Evolutionary conservation across 2,329 filamentous ascomycete species (phyloP).

Genomic region (Leptodontidium sp.): DNA sequence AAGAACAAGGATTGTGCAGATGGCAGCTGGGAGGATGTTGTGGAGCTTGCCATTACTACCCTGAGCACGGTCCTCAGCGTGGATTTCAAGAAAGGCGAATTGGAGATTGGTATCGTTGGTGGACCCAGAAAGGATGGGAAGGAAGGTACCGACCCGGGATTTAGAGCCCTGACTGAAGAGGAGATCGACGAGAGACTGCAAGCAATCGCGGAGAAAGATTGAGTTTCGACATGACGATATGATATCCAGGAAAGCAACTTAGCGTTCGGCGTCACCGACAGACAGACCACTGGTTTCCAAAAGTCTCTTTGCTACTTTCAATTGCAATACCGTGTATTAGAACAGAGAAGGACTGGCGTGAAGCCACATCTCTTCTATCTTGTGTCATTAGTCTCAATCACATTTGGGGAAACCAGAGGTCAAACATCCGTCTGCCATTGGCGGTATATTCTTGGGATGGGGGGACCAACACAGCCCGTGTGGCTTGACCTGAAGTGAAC

Average conservation of each 20-base stretch:
- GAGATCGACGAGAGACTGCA: conserved; percentile 99
- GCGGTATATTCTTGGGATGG: conserved; percentile 24
- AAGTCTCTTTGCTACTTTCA: conserved; percentile 25
- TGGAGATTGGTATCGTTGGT: conserved; percentile 97
- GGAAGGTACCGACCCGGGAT: conserved; percentile 80
- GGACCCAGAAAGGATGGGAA: conserved; percentile 83
- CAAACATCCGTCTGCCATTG: conserved; percentile 28
- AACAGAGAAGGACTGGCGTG: conserved; percentile 32
- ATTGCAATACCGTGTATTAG: conserved; percentile 38
- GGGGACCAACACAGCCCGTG: conserved; percentile 36
- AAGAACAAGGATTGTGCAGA: conserved; percentile 98
- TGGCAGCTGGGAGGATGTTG: conserved; percentile 95
- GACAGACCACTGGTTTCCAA: conserved; percentile 25
- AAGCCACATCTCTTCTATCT: conserved; percentile 37
- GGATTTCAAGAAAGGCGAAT: conserved; percentile 99
- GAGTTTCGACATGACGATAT: conserved; percentile 49
- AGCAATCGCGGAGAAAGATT: conserved; percentile 99
- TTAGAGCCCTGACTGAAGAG: conserved; percentile 91
- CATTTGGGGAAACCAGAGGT: conserved; percentile 24
- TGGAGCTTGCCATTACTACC: conserved; percentile 94
- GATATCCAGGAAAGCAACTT: conserved; percentile 37
- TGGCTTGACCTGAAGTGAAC: conserved; percentile 39
- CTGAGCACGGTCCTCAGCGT: conserved; percentile 97
- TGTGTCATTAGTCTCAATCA: conserved; percentile 39
- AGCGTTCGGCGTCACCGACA: conserved; percentile 41